phyloP scores from a whole-genome alignment of 1,284 basidiomycete species.

The Stygiomarasmius scandens region DNA sequence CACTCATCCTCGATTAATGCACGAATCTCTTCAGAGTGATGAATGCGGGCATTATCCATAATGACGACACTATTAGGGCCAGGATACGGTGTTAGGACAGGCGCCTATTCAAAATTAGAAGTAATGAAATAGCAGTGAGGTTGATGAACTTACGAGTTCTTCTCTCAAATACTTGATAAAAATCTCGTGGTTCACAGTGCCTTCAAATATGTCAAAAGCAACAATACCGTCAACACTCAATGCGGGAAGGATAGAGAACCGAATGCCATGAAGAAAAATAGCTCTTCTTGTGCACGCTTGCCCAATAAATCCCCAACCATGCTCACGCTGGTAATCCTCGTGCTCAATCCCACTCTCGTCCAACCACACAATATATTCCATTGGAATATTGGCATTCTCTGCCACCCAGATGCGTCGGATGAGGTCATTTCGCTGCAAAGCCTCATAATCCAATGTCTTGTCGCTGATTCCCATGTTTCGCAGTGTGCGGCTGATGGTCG shows the following conservation, averaged over 20 bases:
- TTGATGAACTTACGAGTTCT: conserved; percentile 24
- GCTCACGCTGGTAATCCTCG: conserved; percentile 8
- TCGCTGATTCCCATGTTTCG: conserved; percentile 14
- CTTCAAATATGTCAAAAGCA: conserved; percentile 34
- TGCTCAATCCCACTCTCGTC: conserved; percentile 28
- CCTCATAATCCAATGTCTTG: conserved; percentile 25
- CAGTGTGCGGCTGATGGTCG: conserved; percentile 14
- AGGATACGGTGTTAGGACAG: neutral
- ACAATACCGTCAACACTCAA: conserved; percentile 24
- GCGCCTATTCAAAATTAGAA: neutral
- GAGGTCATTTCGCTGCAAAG: conserved; percentile 28
- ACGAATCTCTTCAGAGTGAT: neutral
- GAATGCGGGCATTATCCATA: neutral
- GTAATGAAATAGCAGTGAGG: neutral
- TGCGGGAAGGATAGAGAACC: conserved; percentile 13
- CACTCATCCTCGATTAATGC: neutral
- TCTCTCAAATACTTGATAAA: conserved; percentile 30
- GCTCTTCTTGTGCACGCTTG: conserved; percentile 7
- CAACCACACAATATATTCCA: conserved; percentile 29
- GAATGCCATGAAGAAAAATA: conserved; percentile 12
- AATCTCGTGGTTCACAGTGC: conserved; percentile 29
- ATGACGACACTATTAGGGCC: conserved; percentile 3
- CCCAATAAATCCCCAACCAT: conserved; percentile 7
- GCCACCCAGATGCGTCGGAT: conserved; percentile 30
- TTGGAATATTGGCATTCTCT: conserved; percentile 21